Percentiles rank a stretch among this genome's conserved stretches.
These are phyloP conservation scores for Saprolegnia diclina DNA, from an alignment of 352 stramenopile species.

Conservation along the genomic window DNA sequence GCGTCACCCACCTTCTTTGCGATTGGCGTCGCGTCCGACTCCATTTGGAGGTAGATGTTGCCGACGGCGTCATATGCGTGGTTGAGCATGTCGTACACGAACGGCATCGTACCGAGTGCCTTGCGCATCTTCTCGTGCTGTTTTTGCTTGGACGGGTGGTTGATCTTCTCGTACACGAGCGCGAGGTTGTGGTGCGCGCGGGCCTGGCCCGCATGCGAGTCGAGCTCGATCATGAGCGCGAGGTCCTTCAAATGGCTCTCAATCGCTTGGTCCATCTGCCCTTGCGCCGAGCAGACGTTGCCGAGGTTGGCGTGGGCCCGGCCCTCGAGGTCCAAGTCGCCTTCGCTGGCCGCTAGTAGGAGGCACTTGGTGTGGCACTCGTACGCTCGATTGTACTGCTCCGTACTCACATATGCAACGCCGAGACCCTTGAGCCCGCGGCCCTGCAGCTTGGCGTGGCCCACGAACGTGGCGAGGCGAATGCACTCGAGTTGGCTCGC, in stretches of 20 bases:
- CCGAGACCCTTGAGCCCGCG: slow-evolving; percentile 61
- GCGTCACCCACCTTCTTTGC: slow-evolving; percentile 1
- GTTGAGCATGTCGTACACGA: slow-evolving; percentile 42
- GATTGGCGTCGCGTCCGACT: not conserved
- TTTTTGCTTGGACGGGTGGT: slow-evolving; percentile 27
- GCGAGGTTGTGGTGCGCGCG: slow-evolving; percentile 67
- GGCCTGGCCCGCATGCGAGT: slow-evolving; percentile 47
- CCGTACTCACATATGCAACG: slow-evolving; percentile 46
- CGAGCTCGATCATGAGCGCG: slow-evolving; percentile 33
- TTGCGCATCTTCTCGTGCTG: slow-evolving; percentile 39
- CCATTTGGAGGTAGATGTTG: slow-evolving; percentile 60
- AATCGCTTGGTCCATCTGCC: slow-evolving; percentile 52
- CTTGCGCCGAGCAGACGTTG: slow-evolving; percentile 51
- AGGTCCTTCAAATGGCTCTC: slow-evolving; percentile 61
- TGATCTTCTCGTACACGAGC: slow-evolving; percentile 53
- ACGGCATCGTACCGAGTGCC: slow-evolving; percentile 33
- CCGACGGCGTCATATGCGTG: slow-evolving; percentile 42
- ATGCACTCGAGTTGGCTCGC: slow-evolving; percentile 50
- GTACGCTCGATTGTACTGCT: slow-evolving; percentile 40
- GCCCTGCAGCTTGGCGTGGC: slow-evolving; percentile 41
- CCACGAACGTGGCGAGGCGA: slow-evolving; percentile 35
- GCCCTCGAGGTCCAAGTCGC: slow-evolving; percentile 59
- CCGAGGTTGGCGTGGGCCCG: slow-evolving; percentile 73
- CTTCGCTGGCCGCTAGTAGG: slow-evolving; percentile 38
- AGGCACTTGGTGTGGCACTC: slow-evolving; percentile 64